Percentiles rank a stretch among this genome's conserved stretches.
Conservation (phyloP, 2,329 filamentous ascomycete genomes). For the Thielaviopsis populi region DNA sequence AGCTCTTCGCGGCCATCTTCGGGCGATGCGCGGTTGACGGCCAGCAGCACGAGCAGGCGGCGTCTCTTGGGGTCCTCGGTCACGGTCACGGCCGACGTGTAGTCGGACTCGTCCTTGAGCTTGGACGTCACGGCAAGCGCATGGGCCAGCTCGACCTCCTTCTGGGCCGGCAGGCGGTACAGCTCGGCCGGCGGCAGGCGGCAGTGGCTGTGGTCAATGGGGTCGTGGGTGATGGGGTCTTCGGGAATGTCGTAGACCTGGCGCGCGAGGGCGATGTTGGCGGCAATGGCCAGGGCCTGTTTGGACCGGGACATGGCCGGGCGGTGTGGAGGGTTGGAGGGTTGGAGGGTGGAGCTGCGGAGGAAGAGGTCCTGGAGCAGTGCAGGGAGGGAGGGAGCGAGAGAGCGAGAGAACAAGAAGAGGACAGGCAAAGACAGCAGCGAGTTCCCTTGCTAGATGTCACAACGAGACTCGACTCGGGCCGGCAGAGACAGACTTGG, state of each 20-base stretch:
- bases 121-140: slow-evolving; percentile 14
- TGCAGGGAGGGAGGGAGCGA: not conserved
- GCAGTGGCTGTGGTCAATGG: slow-evolving; percentile 5
- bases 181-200: not conserved
- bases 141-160: slow-evolving; percentile 15
- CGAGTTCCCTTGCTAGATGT: not conserved
- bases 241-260: slow-evolving; percentile 17
- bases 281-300: slow-evolving; percentile 13
- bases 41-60: slow-evolving; percentile 11
- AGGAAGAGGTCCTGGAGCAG: not conserved
- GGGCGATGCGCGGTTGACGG: slow-evolving; percentile 12
- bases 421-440: not conserved
- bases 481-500: not conserved
- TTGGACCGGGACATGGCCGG: slow-evolving; percentile 1
- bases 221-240: slow-evolving; percentile 13
- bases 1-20: slow-evolving; percentile 12
- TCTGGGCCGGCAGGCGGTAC: slow-evolving; percentile 13
- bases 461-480: not conserved
- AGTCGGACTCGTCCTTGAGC: slow-evolving; percentile 15
- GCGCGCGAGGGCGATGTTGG: slow-evolving; percentile 15
- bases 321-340: not conserved
- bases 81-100: slow-evolving; percentile 14
- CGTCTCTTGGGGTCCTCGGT: slow-evolving; percentile 10
- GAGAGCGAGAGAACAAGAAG: not conserved
- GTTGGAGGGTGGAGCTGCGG: not conserved